A percentile compares a stretch with the other conserved stretches of the same genome.
Evolutionary conservation across 139 green algal genomes (phyloP).

Genomic region (Chlamydomonas schloesseri): DNA sequence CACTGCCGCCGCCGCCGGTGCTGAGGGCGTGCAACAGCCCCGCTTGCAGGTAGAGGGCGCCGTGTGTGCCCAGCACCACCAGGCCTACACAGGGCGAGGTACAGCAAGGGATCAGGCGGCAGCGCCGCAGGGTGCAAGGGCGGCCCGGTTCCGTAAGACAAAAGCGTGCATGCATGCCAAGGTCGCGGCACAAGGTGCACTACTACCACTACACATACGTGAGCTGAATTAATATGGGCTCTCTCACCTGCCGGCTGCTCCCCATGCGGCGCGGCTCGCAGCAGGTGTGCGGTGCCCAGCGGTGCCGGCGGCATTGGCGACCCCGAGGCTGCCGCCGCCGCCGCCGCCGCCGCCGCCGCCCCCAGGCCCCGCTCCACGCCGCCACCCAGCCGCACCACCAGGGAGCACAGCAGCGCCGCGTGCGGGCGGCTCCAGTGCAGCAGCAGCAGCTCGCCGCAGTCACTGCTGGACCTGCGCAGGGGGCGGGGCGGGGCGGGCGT

Average conservation of each 20-base stretch:
- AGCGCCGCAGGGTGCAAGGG: too few relatives aligned
- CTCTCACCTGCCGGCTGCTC: neutral
- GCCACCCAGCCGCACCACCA: neutral
- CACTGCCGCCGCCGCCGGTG: too few relatives aligned
- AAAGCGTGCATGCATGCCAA: too few relatives aligned
- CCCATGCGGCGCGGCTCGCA: neutral
- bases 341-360: neutral
- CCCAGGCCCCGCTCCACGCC: neutral
- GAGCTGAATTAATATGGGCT: neutral
- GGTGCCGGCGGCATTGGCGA: neutral
- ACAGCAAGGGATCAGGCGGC: too few relatives aligned
- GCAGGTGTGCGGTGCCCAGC: constrained; percentile 8
- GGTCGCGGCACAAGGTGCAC: too few relatives aligned
- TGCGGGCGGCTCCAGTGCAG: neutral
- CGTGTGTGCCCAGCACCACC: constrained; percentile 21
- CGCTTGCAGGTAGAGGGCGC: neutral
- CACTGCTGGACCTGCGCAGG: constrained; percentile 19
- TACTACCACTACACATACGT: too few relatives aligned
- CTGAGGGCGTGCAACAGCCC: neutral
- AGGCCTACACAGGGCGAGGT: constrained; percentile 11
- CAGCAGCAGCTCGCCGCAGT: constrained; percentile 21
- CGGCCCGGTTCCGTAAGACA: too few relatives aligned
- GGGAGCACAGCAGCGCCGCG: neutral
- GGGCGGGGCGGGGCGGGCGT: too few relatives aligned
- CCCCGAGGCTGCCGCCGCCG: neutral